Base-by-base conservation (phyloP, 1,284 basidiomycete species). In the Malassezia dermatis region DNA sequence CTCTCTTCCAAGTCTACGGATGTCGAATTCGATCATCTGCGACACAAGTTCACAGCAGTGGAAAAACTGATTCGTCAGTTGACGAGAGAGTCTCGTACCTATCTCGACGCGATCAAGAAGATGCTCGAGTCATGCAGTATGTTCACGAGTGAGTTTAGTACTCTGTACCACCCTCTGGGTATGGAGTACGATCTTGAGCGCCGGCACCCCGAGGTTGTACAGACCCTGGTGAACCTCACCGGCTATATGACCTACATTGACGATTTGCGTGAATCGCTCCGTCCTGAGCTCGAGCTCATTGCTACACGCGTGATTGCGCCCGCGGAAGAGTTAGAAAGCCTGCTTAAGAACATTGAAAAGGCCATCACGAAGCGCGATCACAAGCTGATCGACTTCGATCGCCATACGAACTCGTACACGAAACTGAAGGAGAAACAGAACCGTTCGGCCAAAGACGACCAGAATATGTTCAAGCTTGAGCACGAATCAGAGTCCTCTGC, bases 401-500 rank as follows among this genome's bases (percentile, higher is more conserved):
- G 94, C 42, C 87, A 84, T 80, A 96, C 95, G 77, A 96, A 95
- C 75, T 86, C 89, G 19, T 79, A 94, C 66, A 89, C 84, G 54
- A 99, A 99, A 78, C 80, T 96, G 55, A 80, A 90, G 51, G 89
- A 95, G 73, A 99, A 99, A 82, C 94, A 95, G 78, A 72, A 74
- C 11, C 75, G 74, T 42, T 62, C 70, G 31, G 60, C 72, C 48
- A 76, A 75, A 53, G 74, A 75, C 41, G 74, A 75, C 42, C 73
- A 75, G 53, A 65, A 64, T 51, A 56, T 72, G 24, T 75, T 67
- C 63, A 75, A 95, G 87, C 81, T 94, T 37, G 94, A 99, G 76
- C 91, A 96, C 84, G 93, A 98, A 69, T 95, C 89, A 68, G 94
- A 99, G 75, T 78, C 86, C 50, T 89, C 94, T 1, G 85, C 88